Percentiles rank a stretch among this genome's conserved stretches.
These are phyloP conservation scores for Kodamaea sagamina DNA, from an alignment of 805 yeast species.

Conservation along the genomic window DNA sequence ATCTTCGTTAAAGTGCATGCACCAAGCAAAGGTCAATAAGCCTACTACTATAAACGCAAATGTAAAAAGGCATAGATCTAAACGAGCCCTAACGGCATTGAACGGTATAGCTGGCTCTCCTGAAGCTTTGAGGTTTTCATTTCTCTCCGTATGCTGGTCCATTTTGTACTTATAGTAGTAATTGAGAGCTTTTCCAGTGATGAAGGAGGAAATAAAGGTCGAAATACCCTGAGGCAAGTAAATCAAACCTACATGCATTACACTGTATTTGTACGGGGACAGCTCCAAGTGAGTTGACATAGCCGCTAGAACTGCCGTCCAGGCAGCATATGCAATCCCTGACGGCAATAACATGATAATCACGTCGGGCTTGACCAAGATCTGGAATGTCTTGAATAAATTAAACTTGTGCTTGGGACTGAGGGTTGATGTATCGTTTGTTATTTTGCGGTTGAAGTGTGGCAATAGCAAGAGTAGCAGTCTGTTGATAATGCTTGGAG, in stretches of 20 bases:
- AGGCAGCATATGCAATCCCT: slow-evolving; percentile 63
- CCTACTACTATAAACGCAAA: slow-evolving; percentile 21
- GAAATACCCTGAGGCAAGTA: slow-evolving; percentile 75
- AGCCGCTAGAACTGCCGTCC: slow-evolving; percentile 71
- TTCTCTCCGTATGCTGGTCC: neutral
- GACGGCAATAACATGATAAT: slow-evolving; percentile 53
- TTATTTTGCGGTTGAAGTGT: slow-evolving; percentile 11
- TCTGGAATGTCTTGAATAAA: slow-evolving; percentile 36
- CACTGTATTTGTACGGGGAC: slow-evolving; percentile 49
- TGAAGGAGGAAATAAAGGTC: slow-evolving; percentile 59
- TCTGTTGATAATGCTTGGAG: slow-evolving; percentile 40
- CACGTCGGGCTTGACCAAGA: slow-evolving; percentile 48
- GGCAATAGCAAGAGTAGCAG: slow-evolving; percentile 45
- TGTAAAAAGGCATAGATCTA: slow-evolving; percentile 18
- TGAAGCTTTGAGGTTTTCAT: slow-evolving; percentile 15
- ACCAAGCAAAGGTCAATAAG: slow-evolving; percentile 71
- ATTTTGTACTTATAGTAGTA: slow-evolving; percentile 42
- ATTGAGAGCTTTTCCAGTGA: slow-evolving; percentile 59
- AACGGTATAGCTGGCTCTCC: neutral
- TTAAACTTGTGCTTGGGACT: slow-evolving; percentile 6
- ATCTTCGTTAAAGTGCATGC: slow-evolving; percentile 49
- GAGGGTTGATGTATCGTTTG: slow-evolving; percentile 14
- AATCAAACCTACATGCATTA: slow-evolving; percentile 65
- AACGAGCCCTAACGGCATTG: slow-evolving; percentile 11
- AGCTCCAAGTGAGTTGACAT: slow-evolving; percentile 55